Conservation (phyloP, 179 eudicot genomes). For the Beta lomatogona region DNA sequence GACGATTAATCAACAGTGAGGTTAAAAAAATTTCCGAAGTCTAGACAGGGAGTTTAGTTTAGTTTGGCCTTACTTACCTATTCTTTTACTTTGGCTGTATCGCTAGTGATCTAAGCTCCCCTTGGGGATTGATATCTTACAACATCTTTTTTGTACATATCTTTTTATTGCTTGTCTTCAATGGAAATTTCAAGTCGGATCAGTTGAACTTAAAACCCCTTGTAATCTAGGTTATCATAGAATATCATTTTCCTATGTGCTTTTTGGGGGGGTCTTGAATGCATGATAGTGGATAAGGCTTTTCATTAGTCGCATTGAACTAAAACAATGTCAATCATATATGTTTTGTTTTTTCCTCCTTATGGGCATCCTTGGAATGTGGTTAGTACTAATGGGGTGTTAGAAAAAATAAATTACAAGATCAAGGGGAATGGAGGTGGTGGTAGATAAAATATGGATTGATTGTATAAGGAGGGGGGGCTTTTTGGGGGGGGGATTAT, state of each 20-base stretch:
- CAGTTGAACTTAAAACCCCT: neutral
- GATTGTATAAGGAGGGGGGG: too few relatives aligned
- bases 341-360: neutral
- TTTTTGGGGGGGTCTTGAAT: neutral
- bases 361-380: too few relatives aligned
- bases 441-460: too few relatives aligned
- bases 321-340: neutral
- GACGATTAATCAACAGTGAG: neutral
- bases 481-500: too few relatives aligned
- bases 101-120: neutral
- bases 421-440: too few relatives aligned
- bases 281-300: neutral
- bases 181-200: neutral
- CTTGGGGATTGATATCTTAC: neutral
- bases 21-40: too few relatives aligned
- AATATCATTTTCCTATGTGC: neutral
- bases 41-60: neutral
- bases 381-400: too few relatives aligned
- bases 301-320: neutral
- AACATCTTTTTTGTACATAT: neutral
- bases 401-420: too few relatives aligned
- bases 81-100: neutral
- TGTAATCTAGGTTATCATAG: neutral
- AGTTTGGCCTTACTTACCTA: neutral
- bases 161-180: neutral